Evolutionary conservation across 2,329 filamentous ascomycete genomes (phyloP).

Genomic region (Beauveria bassiana): DNA sequence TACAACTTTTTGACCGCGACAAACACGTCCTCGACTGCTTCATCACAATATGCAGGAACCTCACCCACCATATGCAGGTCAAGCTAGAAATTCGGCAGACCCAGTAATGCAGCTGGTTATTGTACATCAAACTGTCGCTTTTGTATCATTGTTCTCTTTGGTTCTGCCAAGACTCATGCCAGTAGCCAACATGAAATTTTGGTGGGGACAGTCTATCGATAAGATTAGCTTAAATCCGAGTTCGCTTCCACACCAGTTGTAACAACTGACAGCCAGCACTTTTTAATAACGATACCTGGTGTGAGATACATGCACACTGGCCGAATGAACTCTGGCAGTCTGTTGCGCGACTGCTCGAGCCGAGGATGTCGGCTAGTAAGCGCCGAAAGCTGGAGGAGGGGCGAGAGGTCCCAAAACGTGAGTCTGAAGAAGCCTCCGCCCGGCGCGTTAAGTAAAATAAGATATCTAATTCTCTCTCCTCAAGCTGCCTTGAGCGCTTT

Average conservation of each 20-base stretch:
- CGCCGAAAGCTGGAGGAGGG: constrained; percentile 29
- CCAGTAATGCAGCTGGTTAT: not conserved
- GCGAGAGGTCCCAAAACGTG: constrained; percentile 22
- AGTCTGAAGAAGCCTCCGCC: constrained; percentile 7
- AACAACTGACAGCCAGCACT: not conserved
- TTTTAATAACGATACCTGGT: not conserved
- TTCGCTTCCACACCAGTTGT: not conserved
- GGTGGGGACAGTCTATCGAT: constrained; percentile 3
- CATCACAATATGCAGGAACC: not conserved
- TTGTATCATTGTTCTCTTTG: not conserved
- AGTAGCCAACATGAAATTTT: not conserved
- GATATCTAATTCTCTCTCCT: not conserved
- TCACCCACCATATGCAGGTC: too few species aligned
- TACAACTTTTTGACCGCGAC: not conserved
- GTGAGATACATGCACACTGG: not conserved
- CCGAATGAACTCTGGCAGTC: not conserved
- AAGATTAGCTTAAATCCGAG: not conserved
- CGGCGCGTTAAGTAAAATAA: not conserved
- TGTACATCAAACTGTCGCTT: not conserved
- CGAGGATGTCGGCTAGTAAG: constrained; percentile 24
- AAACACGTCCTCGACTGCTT: not conserved
- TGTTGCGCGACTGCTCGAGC: not conserved
- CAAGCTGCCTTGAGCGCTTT: constrained; percentile 29
- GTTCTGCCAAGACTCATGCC: not conserved
- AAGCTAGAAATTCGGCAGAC: too few species aligned